Conservation (phyloP, 2,329 filamentous ascomycete genomes). For the Pseudogymnoascus sp. region DNA sequence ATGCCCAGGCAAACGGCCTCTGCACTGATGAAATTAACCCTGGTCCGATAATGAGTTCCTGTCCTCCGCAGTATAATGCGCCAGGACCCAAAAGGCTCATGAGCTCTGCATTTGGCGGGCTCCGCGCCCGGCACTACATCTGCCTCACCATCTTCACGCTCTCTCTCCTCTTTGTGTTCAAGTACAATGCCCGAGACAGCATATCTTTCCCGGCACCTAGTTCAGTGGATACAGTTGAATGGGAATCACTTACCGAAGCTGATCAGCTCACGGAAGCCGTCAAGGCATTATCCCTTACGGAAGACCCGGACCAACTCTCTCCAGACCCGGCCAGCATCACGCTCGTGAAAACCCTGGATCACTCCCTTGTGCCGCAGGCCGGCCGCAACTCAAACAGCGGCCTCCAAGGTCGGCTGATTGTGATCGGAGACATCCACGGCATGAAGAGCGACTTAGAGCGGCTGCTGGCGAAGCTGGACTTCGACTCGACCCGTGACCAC, state of each 20-base stretch:
- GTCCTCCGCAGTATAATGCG: not conserved
- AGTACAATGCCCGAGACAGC: not conserved
- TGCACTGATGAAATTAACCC: not conserved
- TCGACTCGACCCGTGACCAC: constrained; percentile 58
- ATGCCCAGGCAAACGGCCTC: not conserved
- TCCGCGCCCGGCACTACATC: not conserved
- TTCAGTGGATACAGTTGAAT: not conserved
- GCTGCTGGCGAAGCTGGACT: constrained; percentile 60
- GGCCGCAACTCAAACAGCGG: not conserved
- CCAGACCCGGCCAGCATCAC: not conserved
- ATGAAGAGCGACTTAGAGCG: constrained; percentile 59
- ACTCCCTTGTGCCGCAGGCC: not conserved
- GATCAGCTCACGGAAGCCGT: not conserved
- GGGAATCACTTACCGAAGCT: not conserved
- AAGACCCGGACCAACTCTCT: not conserved
- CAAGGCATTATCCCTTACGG: not conserved
- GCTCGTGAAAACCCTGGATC: not conserved
- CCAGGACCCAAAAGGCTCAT: not conserved
- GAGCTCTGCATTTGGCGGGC: not conserved
- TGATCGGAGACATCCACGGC: constrained; percentile 91
- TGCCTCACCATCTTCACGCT: not conserved
- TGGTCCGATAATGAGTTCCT: not conserved
- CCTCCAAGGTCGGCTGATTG: constrained; percentile 48
- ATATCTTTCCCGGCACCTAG: not conserved
- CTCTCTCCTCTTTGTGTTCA: not conserved